Evolutionary conservation across 202 grass and related monocot species (phyloP), one percentile per base, ranked within the genome.

Genomic region (Panicum hallii): DNA sequence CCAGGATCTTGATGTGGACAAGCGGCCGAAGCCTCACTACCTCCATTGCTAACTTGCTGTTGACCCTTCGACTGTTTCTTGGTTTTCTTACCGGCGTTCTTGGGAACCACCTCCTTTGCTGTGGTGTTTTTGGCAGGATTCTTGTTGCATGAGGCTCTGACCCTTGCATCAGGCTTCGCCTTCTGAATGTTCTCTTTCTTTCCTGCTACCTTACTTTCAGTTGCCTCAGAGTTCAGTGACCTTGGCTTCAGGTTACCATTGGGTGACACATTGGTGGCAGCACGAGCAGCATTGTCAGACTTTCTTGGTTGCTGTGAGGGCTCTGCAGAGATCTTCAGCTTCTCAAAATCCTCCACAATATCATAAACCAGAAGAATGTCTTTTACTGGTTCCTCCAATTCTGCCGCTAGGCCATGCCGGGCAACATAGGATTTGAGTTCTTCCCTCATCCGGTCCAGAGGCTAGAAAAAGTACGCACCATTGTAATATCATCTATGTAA

Each of bases 361-460:
- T 94, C 86, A 85, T 94, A 99, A 69, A 88, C 64, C 65, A 85
- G 82, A 45, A 99, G 90, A 89, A 91, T 54, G 49, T 93, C 92
- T 76, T 97, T 97, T 2, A 94, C 87, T 7, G 83, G 72, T 4
- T 87, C 80, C 84, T 86, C 88, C 50, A 94, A 26, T 63, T 93
- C 97, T 45, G 22, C 74, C 14, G 85, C 61, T 32, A 99, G 88
- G n/a, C 88, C 88, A 88, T 99, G 88, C 1, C 83, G 75, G 7
- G 77, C 67, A 64, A 97, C 82, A 32, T 99, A 99, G 38, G 87
- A 54, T 79, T 97, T 97, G 28, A 99, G 91, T 77, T 99, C 93
- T 67, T 99, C 93, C 53, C 88, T 90, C 88, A 99, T 88, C 32
- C 97, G 79, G 77, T 97, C 97, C 53, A 99, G 38, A 60, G 90